Evolutionary conservation across 495 filamentous ascomycete genomes (phyloP).

Genomic region (Penicillium angulare): DNA sequence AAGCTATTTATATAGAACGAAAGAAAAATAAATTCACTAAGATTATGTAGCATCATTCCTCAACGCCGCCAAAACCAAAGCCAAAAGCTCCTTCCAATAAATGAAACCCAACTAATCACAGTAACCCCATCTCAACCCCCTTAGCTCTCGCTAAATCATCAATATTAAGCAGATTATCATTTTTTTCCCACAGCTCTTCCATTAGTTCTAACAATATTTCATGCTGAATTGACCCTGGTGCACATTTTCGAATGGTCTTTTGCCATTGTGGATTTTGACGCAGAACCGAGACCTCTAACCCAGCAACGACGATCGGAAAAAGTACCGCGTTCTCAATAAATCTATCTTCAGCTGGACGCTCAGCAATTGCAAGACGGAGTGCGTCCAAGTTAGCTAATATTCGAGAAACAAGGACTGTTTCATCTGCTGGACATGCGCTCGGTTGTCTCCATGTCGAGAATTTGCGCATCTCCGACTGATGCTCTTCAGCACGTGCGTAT

Average conservation of each 20-base stretch:
- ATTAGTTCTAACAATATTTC: constrained; percentile 25
- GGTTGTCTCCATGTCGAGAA: constrained; percentile 8
- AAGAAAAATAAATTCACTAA: too few relatives aligned
- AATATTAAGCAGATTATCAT: constrained; percentile 14
- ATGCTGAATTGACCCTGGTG: constrained; percentile 9
- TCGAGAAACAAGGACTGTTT: constrained; percentile 22
- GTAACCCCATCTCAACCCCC: constrained; percentile 29
- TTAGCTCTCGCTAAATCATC: constrained; percentile 24
- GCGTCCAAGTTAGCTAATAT: constrained; percentile 36
- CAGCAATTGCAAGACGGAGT: constrained; percentile 20
- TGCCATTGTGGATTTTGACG: constrained; percentile 20
- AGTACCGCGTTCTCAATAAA: constrained; percentile 30
- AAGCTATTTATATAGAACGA: too few relatives aligned
- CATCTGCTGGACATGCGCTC: constrained; percentile 12
- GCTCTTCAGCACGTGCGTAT: not conserved
- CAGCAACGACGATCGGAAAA: constrained; percentile 30
- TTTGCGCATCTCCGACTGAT: not conserved
- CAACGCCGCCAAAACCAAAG: too few relatives aligned
- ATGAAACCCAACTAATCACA: constrained; percentile 9
- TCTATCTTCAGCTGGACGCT: constrained; percentile 15
- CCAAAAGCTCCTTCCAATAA: too few relatives aligned
- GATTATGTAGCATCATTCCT: too few relatives aligned
- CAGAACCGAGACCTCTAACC: constrained; percentile 23
- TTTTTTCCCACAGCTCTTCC: constrained; percentile 29
- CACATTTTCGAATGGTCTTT: constrained; percentile 13